A percentile compares a stretch with the other conserved stretches of the same genome.
Conservation (phyloP, 306 rosid species). For the Casuarina glauca region DNA sequence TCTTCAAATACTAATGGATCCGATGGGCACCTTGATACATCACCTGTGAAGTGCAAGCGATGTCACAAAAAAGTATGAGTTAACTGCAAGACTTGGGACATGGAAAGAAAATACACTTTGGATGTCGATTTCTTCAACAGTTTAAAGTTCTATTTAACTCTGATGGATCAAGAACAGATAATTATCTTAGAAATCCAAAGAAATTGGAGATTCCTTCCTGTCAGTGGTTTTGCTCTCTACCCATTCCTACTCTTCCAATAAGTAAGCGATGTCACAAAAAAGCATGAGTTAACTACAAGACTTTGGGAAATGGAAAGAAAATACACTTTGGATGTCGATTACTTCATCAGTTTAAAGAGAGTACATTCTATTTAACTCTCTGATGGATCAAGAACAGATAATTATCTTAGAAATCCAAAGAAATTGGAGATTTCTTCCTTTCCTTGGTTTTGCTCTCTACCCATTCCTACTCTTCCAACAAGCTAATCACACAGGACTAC, state of each 20-base stretch:
- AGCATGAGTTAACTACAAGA: neutral
- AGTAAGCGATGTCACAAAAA: neutral
- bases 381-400: too few species aligned
- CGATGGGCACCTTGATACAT: conserved; percentile 59
- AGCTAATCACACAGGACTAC: too few species aligned
- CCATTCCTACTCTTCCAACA: too few species aligned
- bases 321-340: neutral
- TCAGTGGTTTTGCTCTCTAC: too few species aligned
- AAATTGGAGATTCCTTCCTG: too few species aligned
- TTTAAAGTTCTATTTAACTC: neutral
- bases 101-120: neutral
- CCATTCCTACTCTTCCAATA: too few species aligned
- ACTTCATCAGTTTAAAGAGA: neutral
- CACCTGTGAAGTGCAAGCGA: conserved; percentile 50
- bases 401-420: too few species aligned
- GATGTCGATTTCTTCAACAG: neutral
- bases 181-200: too few species aligned
- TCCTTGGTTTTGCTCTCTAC: too few species aligned
- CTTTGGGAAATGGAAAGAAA: neutral
- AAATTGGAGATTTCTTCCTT: too few species aligned
- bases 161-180: too few species aligned
- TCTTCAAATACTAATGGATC: conserved; percentile 79
- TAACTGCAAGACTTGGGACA: neutral
- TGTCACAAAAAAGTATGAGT: conserved; percentile 1
- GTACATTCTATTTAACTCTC: neutral